Evolutionary conservation across 257 asterid genomes (phyloP).

Genomic region (Rhazya stricta): DNA sequence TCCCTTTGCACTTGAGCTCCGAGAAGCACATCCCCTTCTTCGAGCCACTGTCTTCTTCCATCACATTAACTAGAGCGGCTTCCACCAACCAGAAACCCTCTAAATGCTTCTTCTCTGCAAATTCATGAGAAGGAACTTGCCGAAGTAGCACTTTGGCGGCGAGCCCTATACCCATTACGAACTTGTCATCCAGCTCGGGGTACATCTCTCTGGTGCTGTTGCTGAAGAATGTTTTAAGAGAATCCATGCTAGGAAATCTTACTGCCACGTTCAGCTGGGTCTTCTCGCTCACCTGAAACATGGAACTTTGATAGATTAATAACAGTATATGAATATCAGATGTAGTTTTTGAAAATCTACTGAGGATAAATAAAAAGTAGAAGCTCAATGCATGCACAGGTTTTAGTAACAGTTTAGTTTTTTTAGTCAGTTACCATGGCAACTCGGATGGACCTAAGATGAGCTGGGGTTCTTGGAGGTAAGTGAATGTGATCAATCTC

Average conservation of each 20-base stretch:
- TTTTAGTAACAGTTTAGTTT: background rate
- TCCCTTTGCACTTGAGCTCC: constrained; percentile 51
- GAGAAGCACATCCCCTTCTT: constrained; percentile 45
- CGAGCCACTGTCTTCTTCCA: constrained; percentile 17
- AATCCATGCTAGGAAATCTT: constrained; percentile 71
- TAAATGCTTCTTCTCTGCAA: constrained; percentile 45
- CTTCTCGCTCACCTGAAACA: constrained; percentile 67
- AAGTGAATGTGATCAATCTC: constrained; percentile 68
- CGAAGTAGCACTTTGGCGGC: constrained; percentile 63
- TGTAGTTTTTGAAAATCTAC: background rate
- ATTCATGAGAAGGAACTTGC: constrained; percentile 43
- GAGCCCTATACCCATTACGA: constrained; percentile 55
- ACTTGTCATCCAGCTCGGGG: constrained; percentile 80
- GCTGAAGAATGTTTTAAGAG: constrained; percentile 55
- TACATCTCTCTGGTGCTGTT: constrained; percentile 58
- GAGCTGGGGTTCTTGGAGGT: constrained; percentile 65
- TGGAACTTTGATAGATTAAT: background rate
- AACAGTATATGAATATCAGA: background rate
- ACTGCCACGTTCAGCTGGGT: constrained; percentile 52
- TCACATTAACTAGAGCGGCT: constrained; percentile 15
- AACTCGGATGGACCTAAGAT: constrained; percentile 66
- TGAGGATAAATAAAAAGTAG: background rate
- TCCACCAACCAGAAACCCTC: constrained; percentile 58
- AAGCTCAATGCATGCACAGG: background rate
- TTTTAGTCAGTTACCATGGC: constrained; percentile 48